A percentile compares a stretch with the other conserved stretches of the same genome.
Evolutionary conservation across 2,329 filamentous ascomycete species (phyloP).

Genomic region (Berkeleyomyces rouxiae): DNA sequence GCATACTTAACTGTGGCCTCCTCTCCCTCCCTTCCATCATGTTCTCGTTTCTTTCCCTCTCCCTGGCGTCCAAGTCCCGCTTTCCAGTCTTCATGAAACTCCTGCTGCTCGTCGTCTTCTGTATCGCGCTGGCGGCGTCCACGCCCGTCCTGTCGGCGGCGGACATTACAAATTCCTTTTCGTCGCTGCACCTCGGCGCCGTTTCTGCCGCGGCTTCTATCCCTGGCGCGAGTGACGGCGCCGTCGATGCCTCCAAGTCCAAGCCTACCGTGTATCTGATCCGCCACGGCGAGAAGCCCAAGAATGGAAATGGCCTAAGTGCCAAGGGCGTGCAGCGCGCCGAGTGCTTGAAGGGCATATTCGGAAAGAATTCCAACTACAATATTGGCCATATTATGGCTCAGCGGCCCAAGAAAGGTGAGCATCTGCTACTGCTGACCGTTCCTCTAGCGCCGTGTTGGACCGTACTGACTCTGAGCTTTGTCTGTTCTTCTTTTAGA

Average conservation of each 20-base stretch:
- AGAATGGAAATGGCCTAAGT: conserved; percentile 32
- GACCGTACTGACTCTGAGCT: too few relatives aligned
- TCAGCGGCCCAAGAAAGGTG: conserved; percentile 32
- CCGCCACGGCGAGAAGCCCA: conserved; percentile 47
- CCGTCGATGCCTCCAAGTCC: neutral
- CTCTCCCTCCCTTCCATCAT: neutral
- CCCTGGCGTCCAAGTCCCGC: neutral
- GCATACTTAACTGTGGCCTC: neutral
- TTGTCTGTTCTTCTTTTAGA: conserved; percentile 20
- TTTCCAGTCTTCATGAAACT: conserved; percentile 21
- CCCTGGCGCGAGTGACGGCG: too few relatives aligned
- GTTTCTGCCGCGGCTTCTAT: neutral
- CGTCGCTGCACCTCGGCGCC: neutral
- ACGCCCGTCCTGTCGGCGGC: neutral
- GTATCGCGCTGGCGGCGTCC: neutral
- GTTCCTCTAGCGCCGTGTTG: too few relatives aligned
- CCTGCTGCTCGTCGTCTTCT: conserved; percentile 23
- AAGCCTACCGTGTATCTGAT: conserved; percentile 43
- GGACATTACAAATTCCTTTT: neutral
- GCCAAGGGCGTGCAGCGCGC: conserved; percentile 36
- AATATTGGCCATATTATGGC: conserved; percentile 43
- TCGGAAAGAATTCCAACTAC: conserved; percentile 34
- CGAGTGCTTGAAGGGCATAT: conserved; percentile 41
- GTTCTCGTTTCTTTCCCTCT: neutral
- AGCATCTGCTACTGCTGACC: neutral